Evolutionary conservation across 2,329 filamentous ascomycete species (phyloP), one percentile per base, ranked within the genome.

Genomic region (Akanthomyces dipterigenus): DNA sequence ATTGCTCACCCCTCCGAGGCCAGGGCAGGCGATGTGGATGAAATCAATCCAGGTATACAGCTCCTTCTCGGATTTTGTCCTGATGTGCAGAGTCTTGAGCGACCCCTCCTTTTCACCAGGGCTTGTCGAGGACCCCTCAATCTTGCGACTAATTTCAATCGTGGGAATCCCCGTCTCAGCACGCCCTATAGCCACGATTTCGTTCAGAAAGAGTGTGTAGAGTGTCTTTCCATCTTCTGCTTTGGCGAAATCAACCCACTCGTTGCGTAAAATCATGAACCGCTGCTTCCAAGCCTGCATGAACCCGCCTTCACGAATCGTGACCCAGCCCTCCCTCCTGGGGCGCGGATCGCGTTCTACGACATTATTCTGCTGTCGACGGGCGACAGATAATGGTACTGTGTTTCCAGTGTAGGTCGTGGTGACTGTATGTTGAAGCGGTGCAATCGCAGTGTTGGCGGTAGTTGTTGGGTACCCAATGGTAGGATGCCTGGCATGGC

Each of bases 1-100:
- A 74, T 96, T 96, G 75, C 91, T 96, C 61, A 96, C 92, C 66
- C 92, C 92, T 62, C 92, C 91, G 89, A 96, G 95, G 64, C 89
- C 91, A 9, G 92, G 91, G 72, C 91, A 96, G 66, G 91, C 87
- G 67, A 91, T 90, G 72, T 96, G 96, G 66, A 96, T 93, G 72
- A 90, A 89, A 73, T 96, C 92, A 68, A 96, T 95, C 92, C 92
- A 96, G 68, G 93, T 89, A 74, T 96, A 96, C 60, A 96, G 86
- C 67, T 96, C 92, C 69, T 93, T 90, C 69, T 96, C 92, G 56
- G 86, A 89, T 74, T 95, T 93, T 67, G 96, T 90, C 70, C 88
- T 89, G 72, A 93, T 92, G 64, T 91, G 90, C 60, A 96, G 83
- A 3, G 88, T 88, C 71, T 88, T 89, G 61, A 87, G 87, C 3